Evolutionary conservation across 495 filamentous ascomycete genomes (phyloP), one percentile per base, ranked within the genome.

Genomic region (Penicillium nucicola): DNA sequence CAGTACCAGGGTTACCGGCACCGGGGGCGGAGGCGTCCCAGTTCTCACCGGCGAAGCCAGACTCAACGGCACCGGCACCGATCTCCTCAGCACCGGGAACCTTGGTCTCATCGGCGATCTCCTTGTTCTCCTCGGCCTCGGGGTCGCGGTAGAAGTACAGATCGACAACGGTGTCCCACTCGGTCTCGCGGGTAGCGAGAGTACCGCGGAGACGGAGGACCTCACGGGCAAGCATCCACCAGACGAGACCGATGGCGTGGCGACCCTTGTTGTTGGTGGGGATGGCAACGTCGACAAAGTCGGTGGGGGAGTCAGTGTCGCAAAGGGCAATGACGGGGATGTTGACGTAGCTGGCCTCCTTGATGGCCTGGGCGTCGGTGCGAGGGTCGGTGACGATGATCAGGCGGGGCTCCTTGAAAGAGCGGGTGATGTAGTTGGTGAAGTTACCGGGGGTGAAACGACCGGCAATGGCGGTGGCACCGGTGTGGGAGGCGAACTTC

Each of bases 351-450:
- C 84, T 88, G 65, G 93, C 95, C 82, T 98, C 93, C 84, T 97
- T 97, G 86, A 98, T 97, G 67, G 93, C 93, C 83, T 98, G 93
- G 67, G 95, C 87, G 63, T 98, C 93, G 79, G 95, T 98, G 79
- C 95, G 95, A 64, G 93, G 93, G 73, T 98, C 93, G 75, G 93
- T 98, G 69, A 98, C 93, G 72, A 98, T 84, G 83, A 98, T 97
- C 63, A 98, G 84, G 71, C 93, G 95, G 68, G 93, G 93, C 80
- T 98, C 93, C 86, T 97, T 97, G 88, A 98, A 98, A 64, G 93
- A 97, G 70, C 93, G 95, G 74, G 93, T 98, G 86, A 97, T 98
- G 88, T 98, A 98, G 81, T 98, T 98, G 83, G 93, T 98, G 87
- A 98, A 98, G 75, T 95, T 96, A 83, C 93, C 93, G 67, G 93